A percentile compares a stretch with the other conserved stretches of the same genome.
Evolutionary conservation across 2,329 filamentous ascomycete genomes (phyloP).

Genomic region (Colletotrichum tanaceti): DNA sequence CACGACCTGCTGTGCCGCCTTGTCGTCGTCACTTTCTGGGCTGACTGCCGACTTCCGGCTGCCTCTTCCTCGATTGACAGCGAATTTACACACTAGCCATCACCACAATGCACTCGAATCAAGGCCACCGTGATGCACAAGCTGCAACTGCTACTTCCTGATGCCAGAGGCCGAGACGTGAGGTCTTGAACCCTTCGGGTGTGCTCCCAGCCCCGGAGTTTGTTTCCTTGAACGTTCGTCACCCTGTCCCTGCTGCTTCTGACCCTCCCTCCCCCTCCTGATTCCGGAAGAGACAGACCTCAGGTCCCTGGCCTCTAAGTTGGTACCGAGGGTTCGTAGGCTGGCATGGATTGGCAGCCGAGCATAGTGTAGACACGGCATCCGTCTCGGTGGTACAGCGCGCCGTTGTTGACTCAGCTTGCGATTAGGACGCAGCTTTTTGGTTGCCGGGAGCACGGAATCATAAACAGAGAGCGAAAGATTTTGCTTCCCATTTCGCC

Average conservation of each 20-base stretch:
- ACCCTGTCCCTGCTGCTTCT: slow-evolving; percentile 4
- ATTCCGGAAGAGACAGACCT: not conserved
- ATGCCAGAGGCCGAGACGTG: not conserved
- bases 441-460: slow-evolving; percentile 1
- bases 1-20: slow-evolving; percentile 2
- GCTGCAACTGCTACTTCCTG: not conserved
- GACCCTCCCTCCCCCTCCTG: not conserved
- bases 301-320: not conserved
- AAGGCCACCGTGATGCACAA: not conserved
- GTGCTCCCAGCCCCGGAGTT: not conserved
- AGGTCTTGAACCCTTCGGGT: not conserved
- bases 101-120: not conserved
- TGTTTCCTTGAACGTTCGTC: slow-evolving; percentile 1
- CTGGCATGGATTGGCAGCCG: slow-evolving; percentile 3
- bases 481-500: not conserved
- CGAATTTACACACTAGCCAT: not conserved
- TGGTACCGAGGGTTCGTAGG: not conserved
- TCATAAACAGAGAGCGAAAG: not conserved
- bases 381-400: not conserved
- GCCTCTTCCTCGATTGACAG: not conserved
- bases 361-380: not conserved
- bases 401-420: not conserved
- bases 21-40: slow-evolving; percentile 11
- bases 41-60: slow-evolving; percentile 1
- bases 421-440: not conserved